Conservation (phyloP, 805 yeast species). For the Candida peoriensis region DNA sequence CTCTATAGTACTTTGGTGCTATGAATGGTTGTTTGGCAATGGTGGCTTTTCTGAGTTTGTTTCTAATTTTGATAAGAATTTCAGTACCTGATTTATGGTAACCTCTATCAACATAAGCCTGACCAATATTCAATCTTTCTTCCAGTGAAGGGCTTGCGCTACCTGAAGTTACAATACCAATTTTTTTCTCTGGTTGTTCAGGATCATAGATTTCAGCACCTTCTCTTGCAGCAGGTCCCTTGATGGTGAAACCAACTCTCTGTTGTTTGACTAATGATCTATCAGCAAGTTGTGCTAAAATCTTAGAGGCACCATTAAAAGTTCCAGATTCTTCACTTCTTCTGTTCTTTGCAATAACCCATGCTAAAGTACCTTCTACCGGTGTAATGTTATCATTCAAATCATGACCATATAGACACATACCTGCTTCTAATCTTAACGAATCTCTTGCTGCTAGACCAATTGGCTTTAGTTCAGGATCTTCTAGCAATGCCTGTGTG, state of each 20-base stretch:
- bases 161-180: conserved; percentile 51
- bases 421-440: conserved; percentile 92
- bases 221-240: conserved; percentile 92
- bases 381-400: conserved; percentile 77
- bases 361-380: conserved; percentile 79
- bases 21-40: conserved; percentile 87
- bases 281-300: conserved; percentile 65
- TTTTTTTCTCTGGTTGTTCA: conserved; percentile 53
- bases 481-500: conserved; percentile 51
- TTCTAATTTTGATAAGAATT: conserved; percentile 73
- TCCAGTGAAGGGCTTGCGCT: conserved; percentile 61
- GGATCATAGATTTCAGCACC: conserved; percentile 56
- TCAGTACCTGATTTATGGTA: conserved; percentile 69
- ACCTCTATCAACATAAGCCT: conserved; percentile 76
- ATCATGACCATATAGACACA: conserved; percentile 96
- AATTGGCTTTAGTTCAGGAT: conserved; percentile 66
- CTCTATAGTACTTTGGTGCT: conserved; percentile 62
- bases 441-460: conserved; percentile 99
- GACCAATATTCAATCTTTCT: conserved; percentile 79
- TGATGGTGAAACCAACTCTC: conserved; percentile 67
- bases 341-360: conserved; percentile 85
- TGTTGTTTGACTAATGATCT: conserved; percentile 50
- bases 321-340: conserved; percentile 39
- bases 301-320: conserved; percentile 75
- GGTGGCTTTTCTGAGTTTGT: conserved; percentile 69